Evolutionary conservation across 73 alveolate genomes (phyloP).

Genomic region (Diophrys sp.): DNA sequence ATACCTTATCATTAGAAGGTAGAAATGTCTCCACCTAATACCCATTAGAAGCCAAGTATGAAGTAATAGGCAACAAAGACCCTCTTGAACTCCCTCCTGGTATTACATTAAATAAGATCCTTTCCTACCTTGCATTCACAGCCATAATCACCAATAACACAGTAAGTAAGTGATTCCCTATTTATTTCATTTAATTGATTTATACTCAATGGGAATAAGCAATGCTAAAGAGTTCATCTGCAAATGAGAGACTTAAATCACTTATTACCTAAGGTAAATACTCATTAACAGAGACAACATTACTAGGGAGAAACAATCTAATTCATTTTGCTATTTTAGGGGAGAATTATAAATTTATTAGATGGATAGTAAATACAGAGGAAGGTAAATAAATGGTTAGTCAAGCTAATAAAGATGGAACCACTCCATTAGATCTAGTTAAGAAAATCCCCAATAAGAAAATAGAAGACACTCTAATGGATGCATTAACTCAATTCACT

Average conservation of each 20-base stretch:
- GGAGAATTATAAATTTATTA: not conserved
- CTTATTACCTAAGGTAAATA: not conserved
- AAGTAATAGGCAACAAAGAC: no score
- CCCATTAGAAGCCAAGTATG: no score
- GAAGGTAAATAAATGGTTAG: not conserved
- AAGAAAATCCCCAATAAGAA: not conserved
- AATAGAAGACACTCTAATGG: not conserved
- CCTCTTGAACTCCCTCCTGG: no score
- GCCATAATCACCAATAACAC: no score
- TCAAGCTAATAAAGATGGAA: not conserved
- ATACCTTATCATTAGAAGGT: no score
- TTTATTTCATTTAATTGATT: no score
- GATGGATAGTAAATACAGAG: not conserved
- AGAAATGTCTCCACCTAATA: no score
- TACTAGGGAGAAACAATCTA: not conserved
- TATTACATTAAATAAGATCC: no score
- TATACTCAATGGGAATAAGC: not conserved
- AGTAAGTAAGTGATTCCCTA: no score
- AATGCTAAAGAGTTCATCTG: not conserved
- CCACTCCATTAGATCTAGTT: not conserved
- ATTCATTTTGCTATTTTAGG: conserved; percentile 6
- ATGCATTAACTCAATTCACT: no score
- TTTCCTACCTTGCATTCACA: no score
- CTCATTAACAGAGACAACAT: not conserved
- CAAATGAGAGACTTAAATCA: not conserved